These are phyloP conservation scores for Selaginella moellendorffii DNA, from an alignment of 75 land plant genomes.

Conservation along the genomic window DNA sequence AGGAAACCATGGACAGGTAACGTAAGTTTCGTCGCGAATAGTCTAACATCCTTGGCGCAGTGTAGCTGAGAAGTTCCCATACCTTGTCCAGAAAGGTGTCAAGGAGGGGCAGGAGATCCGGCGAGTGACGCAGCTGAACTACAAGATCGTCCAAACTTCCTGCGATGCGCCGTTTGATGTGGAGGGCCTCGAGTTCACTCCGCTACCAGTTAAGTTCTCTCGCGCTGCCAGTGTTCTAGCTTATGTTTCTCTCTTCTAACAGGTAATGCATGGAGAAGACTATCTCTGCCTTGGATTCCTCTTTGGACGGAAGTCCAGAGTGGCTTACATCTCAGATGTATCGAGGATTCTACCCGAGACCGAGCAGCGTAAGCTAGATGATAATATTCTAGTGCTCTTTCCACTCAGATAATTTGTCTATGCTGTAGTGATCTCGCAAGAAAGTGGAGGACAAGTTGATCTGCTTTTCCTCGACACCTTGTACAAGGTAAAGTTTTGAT, in stretches of 20 bases:
- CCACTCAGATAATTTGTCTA: not conserved
- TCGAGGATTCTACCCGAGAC: conserved; percentile 61
- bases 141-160: conserved; percentile 55
- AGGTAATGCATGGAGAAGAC: conserved; percentile 99
- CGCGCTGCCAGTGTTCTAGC: not conserved
- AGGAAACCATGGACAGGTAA: conserved; percentile 54
- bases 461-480: conserved; percentile 88
- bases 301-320: conserved; percentile 59
- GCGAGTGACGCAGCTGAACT: conserved; percentile 86
- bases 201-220: conserved; percentile 55
- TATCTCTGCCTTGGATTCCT: conserved; percentile 80
- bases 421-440: conserved; percentile 64
- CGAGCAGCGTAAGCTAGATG: conserved; percentile 59
- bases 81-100: conserved; percentile 50
- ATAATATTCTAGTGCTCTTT: not conserved
- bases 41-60: conserved; percentile 23
- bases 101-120: conserved; percentile 90
- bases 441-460: conserved; percentile 74
- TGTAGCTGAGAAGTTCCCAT: conserved; percentile 61
- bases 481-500: conserved; percentile 63
- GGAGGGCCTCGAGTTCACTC: conserved; percentile 65
- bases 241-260: not conserved
- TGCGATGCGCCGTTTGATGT: conserved; percentile 46
- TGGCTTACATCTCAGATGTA: conserved; percentile 95
- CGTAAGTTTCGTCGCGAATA: not conserved